A percentile compares a stretch with the other conserved stretches of the same genome.
Conservation (phyloP, 352 stramenopile genomes). For the Sclerospora graminicola region DNA sequence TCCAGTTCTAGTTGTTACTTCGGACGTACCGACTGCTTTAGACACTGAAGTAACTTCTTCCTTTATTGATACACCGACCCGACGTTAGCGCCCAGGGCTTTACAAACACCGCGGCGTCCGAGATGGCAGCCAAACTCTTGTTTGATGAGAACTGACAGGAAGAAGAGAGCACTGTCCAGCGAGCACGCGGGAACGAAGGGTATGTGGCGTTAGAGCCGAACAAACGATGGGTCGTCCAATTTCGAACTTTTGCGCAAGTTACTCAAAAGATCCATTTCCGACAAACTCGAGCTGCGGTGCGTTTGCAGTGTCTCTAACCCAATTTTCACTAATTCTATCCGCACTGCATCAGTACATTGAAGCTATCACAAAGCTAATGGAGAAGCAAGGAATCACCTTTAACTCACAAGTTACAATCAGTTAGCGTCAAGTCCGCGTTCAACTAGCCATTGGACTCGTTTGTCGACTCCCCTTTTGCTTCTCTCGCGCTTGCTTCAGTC, state of each 20-base stretch:
- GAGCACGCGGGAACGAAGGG: slow-evolving; percentile 38
- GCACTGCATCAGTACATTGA: slow-evolving; percentile 45
- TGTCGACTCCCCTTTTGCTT: slow-evolving; percentile 17
- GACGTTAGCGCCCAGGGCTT: slow-evolving; percentile 6
- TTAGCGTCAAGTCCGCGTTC: slow-evolving; percentile 3
- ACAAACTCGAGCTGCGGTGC: slow-evolving; percentile 33
- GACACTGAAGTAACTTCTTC: slow-evolving; percentile 14
- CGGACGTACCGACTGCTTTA: slow-evolving; percentile 14
- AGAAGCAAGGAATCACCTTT: slow-evolving; percentile 32
- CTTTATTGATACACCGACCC: slow-evolving; percentile 19
- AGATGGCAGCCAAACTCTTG: slow-evolving; percentile 19
- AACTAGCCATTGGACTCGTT: too few relatives aligned
- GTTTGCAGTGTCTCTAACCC: slow-evolving; percentile 3
- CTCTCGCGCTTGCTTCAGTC: slow-evolving; percentile 30
- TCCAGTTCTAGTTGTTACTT: slow-evolving; percentile 15
- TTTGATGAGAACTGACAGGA: slow-evolving; percentile 44
- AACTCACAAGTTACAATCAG: slow-evolving; percentile 12
- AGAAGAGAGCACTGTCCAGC: slow-evolving; percentile 33
- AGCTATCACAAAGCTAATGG: slow-evolving; percentile 50
- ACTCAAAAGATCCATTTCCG: slow-evolving; percentile 33
- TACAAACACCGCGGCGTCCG: slow-evolving; percentile 1
- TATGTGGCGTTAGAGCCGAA: slow-evolving; percentile 36
- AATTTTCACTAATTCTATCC: too few relatives aligned
- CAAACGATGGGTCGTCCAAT: slow-evolving; percentile 44
- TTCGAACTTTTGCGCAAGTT: slow-evolving; percentile 43